Percentiles rank a stretch among this genome's conserved stretches.
phyloP scores from a whole-genome alignment of 106 monocot genomes.

The Posidonia australis region DNA sequence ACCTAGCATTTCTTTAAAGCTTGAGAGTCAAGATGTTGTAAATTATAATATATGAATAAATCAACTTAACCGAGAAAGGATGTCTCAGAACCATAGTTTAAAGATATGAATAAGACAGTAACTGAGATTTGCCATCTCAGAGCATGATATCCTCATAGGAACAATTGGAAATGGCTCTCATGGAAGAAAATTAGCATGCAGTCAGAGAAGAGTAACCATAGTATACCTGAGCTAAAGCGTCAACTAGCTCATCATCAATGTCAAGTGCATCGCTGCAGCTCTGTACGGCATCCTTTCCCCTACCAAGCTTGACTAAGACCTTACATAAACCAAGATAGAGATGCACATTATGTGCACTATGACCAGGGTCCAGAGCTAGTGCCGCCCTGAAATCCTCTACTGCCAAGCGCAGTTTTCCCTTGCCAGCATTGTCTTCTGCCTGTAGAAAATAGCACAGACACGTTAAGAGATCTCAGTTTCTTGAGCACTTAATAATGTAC shows the following conservation, averaged over 20 bases:
- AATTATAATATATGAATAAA: too few relatives aligned
- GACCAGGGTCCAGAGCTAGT: conserved; percentile 62
- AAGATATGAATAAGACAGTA: not conserved
- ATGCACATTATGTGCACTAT: conserved; percentile 76
- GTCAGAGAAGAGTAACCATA: not conserved
- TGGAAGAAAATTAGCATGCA: not conserved
- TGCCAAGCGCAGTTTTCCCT: conserved; percentile 76
- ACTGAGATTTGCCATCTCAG: not conserved
- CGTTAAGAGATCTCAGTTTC: too few relatives aligned
- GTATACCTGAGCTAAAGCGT: conserved; percentile 73
- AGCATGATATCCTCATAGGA: not conserved
- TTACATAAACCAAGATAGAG: conserved; percentile 87
- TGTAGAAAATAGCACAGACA: too few relatives aligned
- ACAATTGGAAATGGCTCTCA: not conserved
- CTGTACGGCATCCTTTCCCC: conserved; percentile 84
- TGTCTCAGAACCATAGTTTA: not conserved
- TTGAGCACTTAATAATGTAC: not conserved
- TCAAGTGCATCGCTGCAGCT: conserved; percentile 78
- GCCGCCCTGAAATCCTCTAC: conserved; percentile 87
- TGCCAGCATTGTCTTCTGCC: conserved; percentile 91
- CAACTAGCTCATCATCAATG: conserved; percentile 83
- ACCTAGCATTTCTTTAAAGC: too few relatives aligned
- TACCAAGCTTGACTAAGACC: conserved; percentile 78
- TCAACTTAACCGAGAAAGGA: too few relatives aligned
- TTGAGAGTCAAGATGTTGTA: too few relatives aligned